Base-by-base conservation (phyloP, 2,329 filamentous ascomycete genomes). In the Elsinoe batatas region DNA sequence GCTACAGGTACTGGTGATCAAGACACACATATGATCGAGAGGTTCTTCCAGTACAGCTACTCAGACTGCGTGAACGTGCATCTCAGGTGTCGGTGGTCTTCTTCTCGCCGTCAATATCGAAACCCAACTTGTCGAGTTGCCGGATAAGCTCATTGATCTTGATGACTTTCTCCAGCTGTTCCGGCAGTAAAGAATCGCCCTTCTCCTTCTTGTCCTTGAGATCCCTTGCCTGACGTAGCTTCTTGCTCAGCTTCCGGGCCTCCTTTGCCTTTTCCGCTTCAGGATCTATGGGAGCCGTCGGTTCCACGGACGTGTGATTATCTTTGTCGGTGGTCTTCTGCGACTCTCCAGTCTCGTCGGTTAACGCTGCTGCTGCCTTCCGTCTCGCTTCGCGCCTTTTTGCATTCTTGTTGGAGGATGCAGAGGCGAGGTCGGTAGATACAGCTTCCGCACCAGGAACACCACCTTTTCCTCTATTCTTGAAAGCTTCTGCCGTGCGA, bases 91-190 rank as follows among this genome's bases (percentile, higher is more conserved):
- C 42, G 2, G 20, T 22, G 12, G 59, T 65, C 63, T 79, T 78
- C 63, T 76, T 79, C 59, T 91, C 86, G 2, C 85, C 88, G 8
- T 94, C 86, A 1, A 80, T 72, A 68, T 94, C 86, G 60, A 97
- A 89, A 0, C 91, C 91, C 26, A 98, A 76, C 2, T 81, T 79
- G 64, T 94, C 88, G 56, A 98, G 74, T 68, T 97, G 91, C 11
- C 90, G 81, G 57, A 96, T 84, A 51, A 98, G 79, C 74, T 98
- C 93, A 60, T 88, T 89, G 68, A 98, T 95, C 72, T 93, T 95
- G 69, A 95, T 94, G 56, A 98, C 88, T 74, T 98, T 98, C 63
- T 91, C 90, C 61, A 97, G 85, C 73, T 98, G 93, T 73, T 98
- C 93, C 0, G 91, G 91, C 22, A 97, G 76, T 58, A 98, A 73